Evolutionary conservation across 441 rosid species (phyloP).

Genomic region (Corymbia calophylla): DNA sequence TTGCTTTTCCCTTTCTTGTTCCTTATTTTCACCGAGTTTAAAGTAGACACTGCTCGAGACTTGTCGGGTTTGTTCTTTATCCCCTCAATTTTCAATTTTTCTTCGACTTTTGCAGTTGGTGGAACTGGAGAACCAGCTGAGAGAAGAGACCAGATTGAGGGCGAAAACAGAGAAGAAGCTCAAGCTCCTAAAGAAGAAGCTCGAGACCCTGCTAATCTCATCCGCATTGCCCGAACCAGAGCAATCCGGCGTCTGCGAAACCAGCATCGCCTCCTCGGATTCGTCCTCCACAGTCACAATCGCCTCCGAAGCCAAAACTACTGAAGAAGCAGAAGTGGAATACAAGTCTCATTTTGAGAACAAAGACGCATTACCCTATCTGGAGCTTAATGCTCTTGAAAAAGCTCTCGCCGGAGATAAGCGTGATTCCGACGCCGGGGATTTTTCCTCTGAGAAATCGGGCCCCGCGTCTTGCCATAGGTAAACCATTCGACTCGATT

Average conservation of each 20-base stretch:
- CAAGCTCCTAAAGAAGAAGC: conserved; percentile 43
- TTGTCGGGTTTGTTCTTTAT: background rate
- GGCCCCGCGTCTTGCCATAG: conserved; percentile 3
- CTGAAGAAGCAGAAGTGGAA: background rate
- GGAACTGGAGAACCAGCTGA: conserved; percentile 53
- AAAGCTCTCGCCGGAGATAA: conserved; percentile 10
- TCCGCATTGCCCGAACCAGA: conserved; percentile 24
- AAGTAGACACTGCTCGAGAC: background rate
- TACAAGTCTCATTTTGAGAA: conserved; percentile 9
- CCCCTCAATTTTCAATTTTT: background rate
- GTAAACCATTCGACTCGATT: background rate
- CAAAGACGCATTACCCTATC: background rate
- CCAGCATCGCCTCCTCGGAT: conserved; percentile 22
- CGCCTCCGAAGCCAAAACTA: conserved; percentile 15
- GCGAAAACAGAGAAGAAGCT: conserved; percentile 64
- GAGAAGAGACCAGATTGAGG: conserved; percentile 55
- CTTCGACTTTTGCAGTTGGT: conserved; percentile 25
- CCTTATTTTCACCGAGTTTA: background rate
- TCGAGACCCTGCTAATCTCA: conserved; percentile 38
- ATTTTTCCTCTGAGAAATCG: background rate
- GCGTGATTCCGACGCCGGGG: background rate
- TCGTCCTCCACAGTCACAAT: conserved; percentile 15
- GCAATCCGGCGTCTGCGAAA: conserved; percentile 25
- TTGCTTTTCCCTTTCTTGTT: background rate
- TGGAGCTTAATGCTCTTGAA: conserved; percentile 5